Evolutionary conservation across 441 rosid species (phyloP).

Genomic region (Theobroma grandiflorum): DNA sequence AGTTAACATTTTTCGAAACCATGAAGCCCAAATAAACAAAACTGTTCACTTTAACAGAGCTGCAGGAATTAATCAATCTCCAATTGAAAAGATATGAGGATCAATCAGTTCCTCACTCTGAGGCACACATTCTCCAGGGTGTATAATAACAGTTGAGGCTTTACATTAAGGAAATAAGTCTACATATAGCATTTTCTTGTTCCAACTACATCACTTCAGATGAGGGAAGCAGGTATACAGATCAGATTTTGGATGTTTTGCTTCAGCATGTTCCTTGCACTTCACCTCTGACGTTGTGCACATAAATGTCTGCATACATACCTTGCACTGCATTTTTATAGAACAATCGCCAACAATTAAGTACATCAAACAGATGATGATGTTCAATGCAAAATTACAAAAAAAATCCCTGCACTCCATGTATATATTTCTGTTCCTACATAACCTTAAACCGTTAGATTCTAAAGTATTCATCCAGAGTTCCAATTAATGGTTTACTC

Average conservation of each 20-base stretch:
- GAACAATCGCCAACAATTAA: neutral
- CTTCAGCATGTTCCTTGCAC: constrained; percentile 66
- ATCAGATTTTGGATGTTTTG: constrained; percentile 59
- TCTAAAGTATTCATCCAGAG: neutral
- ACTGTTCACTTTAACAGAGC: neutral
- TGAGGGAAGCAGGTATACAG: constrained; percentile 53
- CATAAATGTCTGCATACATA: constrained; percentile 68
- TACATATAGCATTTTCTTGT: neutral
- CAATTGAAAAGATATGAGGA: neutral
- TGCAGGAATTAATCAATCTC: neutral
- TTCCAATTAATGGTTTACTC: neutral
- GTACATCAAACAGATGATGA: neutral
- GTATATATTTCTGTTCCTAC: no score
- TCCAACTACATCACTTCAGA: constrained; percentile 41
- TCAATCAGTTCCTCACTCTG: neutral
- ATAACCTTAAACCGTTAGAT: neutral
- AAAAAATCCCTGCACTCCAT: neutral
- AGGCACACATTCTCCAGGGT: constrained; percentile 1
- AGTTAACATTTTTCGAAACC: neutral
- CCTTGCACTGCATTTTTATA: constrained; percentile 53
- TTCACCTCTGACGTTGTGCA: constrained; percentile 67
- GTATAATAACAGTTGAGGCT: constrained; percentile 3
- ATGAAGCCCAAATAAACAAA: neutral
- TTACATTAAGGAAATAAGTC: constrained; percentile 22
- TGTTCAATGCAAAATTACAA: neutral